Evolutionary conservation across 2,329 filamentous ascomycete genomes (phyloP).

Genomic region (Ascochyta koolunga): DNA sequence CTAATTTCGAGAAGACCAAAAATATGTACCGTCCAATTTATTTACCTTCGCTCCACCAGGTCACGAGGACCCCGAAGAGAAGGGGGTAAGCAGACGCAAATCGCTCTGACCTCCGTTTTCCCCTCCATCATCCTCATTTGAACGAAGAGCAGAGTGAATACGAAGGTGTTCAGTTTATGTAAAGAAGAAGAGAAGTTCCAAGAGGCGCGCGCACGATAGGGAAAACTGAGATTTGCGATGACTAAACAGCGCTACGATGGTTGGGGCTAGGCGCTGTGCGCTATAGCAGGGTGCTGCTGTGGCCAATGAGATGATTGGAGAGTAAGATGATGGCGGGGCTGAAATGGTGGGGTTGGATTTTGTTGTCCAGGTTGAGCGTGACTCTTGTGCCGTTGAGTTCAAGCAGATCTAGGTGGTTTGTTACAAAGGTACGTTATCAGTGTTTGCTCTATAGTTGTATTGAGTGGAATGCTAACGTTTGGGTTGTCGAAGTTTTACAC

Average conservation of each 20-base stretch:
- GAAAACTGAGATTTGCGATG: slow-evolving; percentile 30
- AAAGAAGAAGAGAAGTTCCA: slow-evolving; percentile 32
- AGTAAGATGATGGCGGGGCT: slow-evolving; percentile 11
- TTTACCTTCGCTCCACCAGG: slow-evolving; percentile 55
- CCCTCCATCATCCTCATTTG: slow-evolving; percentile 67
- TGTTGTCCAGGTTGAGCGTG: slow-evolving; percentile 3
- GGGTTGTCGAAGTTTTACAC: slow-evolving; percentile 16
- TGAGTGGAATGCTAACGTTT: slow-evolving; percentile 13
- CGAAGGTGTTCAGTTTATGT: slow-evolving; percentile 55
- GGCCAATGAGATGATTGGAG: no score
- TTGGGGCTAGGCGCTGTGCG: slow-evolving; percentile 16
- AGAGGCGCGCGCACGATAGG: slow-evolving; percentile 29
- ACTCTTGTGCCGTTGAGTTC: slow-evolving; percentile 4
- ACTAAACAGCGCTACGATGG: slow-evolving; percentile 30
- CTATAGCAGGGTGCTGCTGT: slow-evolving; percentile 18
- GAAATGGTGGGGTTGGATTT: slow-evolving; percentile 13
- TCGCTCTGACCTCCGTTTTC: slow-evolving; percentile 68
- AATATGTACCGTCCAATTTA: slow-evolving; percentile 53
- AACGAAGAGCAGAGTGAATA: slow-evolving; percentile 71
- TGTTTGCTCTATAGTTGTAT: not conserved
- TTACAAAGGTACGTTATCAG: not conserved
- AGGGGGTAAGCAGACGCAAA: slow-evolving; percentile 64
- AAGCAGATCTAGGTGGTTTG: slow-evolving; percentile 1
- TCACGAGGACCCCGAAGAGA: slow-evolving; percentile 50
- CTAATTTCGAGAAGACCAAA: slow-evolving; percentile 5